These are phyloP conservation scores for Flaveria sonorensis DNA, from an alignment of 129 eudicot genomes.

Conservation along the genomic window DNA sequence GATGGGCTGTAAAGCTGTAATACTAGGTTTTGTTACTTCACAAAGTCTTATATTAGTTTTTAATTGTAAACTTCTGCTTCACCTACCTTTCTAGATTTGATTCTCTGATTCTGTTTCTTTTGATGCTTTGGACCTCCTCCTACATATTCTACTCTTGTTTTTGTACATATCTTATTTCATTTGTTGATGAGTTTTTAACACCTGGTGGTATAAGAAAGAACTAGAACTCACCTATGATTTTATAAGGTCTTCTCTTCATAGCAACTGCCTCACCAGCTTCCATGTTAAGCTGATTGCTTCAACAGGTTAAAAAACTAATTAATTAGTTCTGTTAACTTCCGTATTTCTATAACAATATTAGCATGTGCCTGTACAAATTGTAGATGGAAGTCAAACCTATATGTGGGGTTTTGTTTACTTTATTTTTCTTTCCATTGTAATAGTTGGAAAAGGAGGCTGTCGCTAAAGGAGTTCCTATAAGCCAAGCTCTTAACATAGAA, in stretches of 20 bases:
- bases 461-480: slow-evolving; percentile 69
- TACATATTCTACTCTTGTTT: background rate
- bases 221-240: background rate
- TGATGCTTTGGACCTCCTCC: background rate
- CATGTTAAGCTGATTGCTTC: background rate
- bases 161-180: background rate
- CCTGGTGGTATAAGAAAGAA: background rate
- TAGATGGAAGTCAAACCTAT: background rate
- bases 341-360: slow-evolving; percentile 4
- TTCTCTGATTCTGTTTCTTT: background rate
- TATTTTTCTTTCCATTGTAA: background rate
- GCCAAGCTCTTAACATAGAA: slow-evolving; percentile 82
- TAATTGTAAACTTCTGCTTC: background rate
- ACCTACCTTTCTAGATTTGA: background rate
- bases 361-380: background rate
- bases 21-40: background rate
- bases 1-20: background rate
- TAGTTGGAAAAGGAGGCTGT: slow-evolving; percentile 98
- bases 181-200: background rate
- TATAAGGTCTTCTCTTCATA: background rate
- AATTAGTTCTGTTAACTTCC: slow-evolving; percentile 5
- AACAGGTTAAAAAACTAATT: background rate
- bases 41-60: background rate
- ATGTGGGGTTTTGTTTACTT: background rate
- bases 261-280: slow-evolving; percentile 1